Evolutionary conservation across 306 rosid genomes (phyloP).

Genomic region (Fragaria iinumae): DNA sequence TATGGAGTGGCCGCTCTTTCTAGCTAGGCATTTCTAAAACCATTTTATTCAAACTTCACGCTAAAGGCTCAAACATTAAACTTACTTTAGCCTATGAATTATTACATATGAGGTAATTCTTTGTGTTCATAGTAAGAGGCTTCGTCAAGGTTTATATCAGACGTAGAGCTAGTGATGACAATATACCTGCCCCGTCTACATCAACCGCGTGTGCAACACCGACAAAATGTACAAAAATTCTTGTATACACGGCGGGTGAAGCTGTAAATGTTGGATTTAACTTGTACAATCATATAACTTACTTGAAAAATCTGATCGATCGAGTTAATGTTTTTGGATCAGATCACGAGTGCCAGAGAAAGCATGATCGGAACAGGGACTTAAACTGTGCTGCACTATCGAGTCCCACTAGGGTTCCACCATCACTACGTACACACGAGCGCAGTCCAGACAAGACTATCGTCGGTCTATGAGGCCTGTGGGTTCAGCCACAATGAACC

Average conservation of each 20-base stretch:
- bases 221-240: too few relatives aligned
- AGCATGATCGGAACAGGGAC: background rate
- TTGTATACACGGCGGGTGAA: too few relatives aligned
- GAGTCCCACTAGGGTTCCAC: conserved; percentile 19
- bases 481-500: conserved; percentile 15
- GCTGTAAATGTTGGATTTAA: too few relatives aligned
- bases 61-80: background rate
- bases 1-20: background rate
- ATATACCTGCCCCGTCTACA: too few relatives aligned
- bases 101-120: background rate
- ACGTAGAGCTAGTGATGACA: too few relatives aligned
- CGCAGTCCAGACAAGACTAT: conserved; percentile 16
- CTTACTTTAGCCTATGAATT: background rate
- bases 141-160: too few relatives aligned
- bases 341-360: conserved; percentile 5
- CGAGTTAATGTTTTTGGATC: background rate
- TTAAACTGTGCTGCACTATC: background rate
- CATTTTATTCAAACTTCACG: background rate
- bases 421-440: conserved; percentile 16
- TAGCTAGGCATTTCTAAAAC: background rate
- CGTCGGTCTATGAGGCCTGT: conserved; percentile 2
- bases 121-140: background rate
- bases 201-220: too few relatives aligned
- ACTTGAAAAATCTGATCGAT: background rate
- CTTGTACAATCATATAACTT: background rate